Evolutionary conservation across 306 rosid genomes (phyloP), one percentile per base, ranked within the genome.

Genomic region (Arachis hypogaea): DNA sequence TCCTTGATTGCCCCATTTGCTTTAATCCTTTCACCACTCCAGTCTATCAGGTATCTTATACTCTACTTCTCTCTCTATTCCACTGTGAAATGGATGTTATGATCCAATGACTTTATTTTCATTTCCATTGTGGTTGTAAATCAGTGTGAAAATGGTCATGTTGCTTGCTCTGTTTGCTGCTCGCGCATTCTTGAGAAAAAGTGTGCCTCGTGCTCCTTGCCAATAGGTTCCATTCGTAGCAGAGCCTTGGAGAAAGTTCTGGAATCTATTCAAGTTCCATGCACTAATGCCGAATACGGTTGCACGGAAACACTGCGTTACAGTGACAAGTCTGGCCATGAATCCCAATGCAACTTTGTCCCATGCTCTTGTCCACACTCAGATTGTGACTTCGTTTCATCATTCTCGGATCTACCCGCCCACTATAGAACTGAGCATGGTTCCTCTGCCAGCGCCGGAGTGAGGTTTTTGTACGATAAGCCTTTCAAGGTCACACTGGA

Each of bases 121-220:
- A 22, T 22, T 22, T 22, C 28, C 28, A 22, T 22, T 22, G 28
- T 22, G 28, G 28, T 22, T 22, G 28, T 22, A 22, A 22, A 22
- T 22, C 28, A 22, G 97, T 91, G 97, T 10, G 83, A 84, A 64
- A 82, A 91, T 71, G 95, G 92, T 28, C 95, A 91, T 59, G 71
- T 82, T 57, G 79, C 86, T 68, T 91, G 97, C 84, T 81, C 84
- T 54, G 54, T 75, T 49, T 91, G 97, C 74, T 77, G 88, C 77
- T 9, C n/a, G 28, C 28, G 28, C 45, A 71, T 67, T 49, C 45
- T 68, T 63, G 3, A 18, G 9, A 72, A 87, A 11, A 85, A 88
- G 82, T 91, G 97, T 33, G 74, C 78, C 38, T 30, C 80, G 18
- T 90, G 96, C 76, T 73, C 49, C 14, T 44, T 49, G 80, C 82